Percentiles rank a stretch among this genome's conserved stretches.
These are phyloP conservation scores for Neurospora tetrasperma DNA, from an alignment of 495 filamentous ascomycete genomes.

Conservation along the genomic window DNA sequence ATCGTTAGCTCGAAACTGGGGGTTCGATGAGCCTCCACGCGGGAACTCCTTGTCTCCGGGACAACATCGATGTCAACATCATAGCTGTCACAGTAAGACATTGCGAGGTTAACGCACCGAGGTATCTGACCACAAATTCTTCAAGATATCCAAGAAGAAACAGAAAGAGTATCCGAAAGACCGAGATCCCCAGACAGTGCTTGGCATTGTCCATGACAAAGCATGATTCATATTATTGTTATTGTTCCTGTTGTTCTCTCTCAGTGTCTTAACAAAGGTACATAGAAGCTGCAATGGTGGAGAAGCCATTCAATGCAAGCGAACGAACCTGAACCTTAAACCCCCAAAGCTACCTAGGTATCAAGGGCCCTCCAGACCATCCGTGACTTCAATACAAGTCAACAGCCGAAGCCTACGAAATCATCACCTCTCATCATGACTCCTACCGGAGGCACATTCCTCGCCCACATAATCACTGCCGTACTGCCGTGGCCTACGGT, in stretches of 20 bases:
- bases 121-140: background rate
- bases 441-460: background rate
- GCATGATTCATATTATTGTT: background rate
- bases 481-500: background rate
- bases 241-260: background rate
- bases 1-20: background rate
- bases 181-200: background rate
- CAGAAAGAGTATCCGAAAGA: background rate
- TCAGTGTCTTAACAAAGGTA: background rate
- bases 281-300: background rate
- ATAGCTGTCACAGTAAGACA: background rate
- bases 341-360: background rate
- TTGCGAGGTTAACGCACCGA: background rate
- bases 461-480: background rate
- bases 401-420: background rate
- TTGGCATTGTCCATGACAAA: background rate
- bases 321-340: background rate
- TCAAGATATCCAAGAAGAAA: background rate
- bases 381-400: background rate
- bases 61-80: background rate
- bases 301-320: background rate
- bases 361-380: background rate
- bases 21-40: background rate
- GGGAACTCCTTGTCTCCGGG: background rate
- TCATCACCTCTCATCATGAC: background rate